Conservation (phyloP, 2,329 filamentous ascomycete genomes). For the Alternaria burnsii region DNA sequence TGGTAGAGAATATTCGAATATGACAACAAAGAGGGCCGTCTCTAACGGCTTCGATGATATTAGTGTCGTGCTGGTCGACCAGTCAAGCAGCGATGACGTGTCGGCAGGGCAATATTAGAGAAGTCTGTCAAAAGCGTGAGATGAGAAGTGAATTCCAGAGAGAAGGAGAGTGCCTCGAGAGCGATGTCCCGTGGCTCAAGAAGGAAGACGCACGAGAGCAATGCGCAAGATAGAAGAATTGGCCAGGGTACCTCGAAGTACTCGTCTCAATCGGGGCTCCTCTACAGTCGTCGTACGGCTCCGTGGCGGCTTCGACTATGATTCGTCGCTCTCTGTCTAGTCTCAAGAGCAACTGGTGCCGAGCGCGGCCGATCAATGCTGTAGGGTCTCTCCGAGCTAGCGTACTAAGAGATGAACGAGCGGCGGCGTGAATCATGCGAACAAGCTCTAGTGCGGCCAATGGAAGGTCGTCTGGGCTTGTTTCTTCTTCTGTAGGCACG, state of each 20-base stretch:
- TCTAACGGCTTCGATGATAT: slow-evolving; percentile 13
- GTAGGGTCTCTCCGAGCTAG: slow-evolving; percentile 38
- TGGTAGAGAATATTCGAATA: slow-evolving; percentile 20
- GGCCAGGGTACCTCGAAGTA: slow-evolving; percentile 25
- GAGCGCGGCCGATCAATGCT: slow-evolving; percentile 36
- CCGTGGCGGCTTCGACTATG: slow-evolving; percentile 25
- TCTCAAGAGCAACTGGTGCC: slow-evolving; percentile 41
- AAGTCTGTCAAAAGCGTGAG: slow-evolving; percentile 12
- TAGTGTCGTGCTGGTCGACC: slow-evolving; percentile 26
- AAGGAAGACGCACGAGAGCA: slow-evolving; percentile 20
- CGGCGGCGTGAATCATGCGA: slow-evolving; percentile 35
- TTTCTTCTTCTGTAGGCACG: slow-evolving; percentile 17
- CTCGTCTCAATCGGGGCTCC: slow-evolving; percentile 31
- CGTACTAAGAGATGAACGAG: slow-evolving; percentile 36
- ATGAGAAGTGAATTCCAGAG: slow-evolving; percentile 20
- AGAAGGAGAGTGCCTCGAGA: slow-evolving; percentile 14
- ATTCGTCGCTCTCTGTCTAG: slow-evolving; percentile 34
- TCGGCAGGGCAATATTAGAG: slow-evolving; percentile 9
- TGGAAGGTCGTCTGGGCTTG: slow-evolving; percentile 18
- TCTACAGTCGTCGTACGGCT: slow-evolving; percentile 41
- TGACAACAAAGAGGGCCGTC: slow-evolving; percentile 27
- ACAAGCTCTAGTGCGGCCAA: slow-evolving; percentile 31
- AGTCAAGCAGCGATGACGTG: slow-evolving; percentile 19
- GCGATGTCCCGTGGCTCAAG: slow-evolving; percentile 19
- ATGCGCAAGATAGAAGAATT: slow-evolving; percentile 24